Evolutionary conservation across 208 protist genomes (phyloP).

Genomic region (Plasmodiophora brassicae): DNA sequence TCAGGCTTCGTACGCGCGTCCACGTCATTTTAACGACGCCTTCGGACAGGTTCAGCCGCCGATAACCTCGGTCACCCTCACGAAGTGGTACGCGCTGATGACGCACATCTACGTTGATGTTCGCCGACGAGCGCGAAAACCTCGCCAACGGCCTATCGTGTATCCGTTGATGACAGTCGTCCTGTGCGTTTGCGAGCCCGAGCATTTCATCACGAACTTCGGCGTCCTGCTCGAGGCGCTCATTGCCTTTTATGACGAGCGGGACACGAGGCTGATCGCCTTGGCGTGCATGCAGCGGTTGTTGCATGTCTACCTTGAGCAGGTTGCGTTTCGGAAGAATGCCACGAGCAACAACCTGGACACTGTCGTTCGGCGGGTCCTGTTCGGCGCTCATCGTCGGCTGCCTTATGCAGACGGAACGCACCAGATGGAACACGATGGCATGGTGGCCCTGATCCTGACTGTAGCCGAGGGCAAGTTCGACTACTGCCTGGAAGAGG

Average conservation of each 20-base stretch:
- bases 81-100: conserved; percentile 10
- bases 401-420: conserved; percentile 3
- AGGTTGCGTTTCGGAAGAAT: conserved; percentile 5
- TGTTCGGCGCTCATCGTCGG: not conserved
- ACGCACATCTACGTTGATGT: not conserved
- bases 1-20: no score
- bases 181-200: not conserved
- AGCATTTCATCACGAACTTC: conserved; percentile 34
- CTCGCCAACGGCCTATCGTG: not conserved
- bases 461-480: conserved; percentile 26
- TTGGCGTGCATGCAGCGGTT: not conserved
- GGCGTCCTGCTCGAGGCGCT: not conserved
- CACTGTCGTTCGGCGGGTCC: not conserved
- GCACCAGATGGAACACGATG: conserved; percentile 28
- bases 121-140: not conserved
- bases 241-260: not conserved
- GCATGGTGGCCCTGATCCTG: not conserved
- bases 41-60: no score
- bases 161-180: conserved; percentile 11
- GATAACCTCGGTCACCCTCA: not conserved
- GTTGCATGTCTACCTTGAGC: conserved; percentile 20
- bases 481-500: not conserved
- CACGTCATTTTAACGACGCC: no score
- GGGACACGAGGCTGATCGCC: not conserved
- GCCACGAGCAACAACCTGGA: not conserved